Evolutionary conservation across 2,329 filamentous ascomycete genomes (phyloP).

Genomic region (Cadophora sp.): DNA sequence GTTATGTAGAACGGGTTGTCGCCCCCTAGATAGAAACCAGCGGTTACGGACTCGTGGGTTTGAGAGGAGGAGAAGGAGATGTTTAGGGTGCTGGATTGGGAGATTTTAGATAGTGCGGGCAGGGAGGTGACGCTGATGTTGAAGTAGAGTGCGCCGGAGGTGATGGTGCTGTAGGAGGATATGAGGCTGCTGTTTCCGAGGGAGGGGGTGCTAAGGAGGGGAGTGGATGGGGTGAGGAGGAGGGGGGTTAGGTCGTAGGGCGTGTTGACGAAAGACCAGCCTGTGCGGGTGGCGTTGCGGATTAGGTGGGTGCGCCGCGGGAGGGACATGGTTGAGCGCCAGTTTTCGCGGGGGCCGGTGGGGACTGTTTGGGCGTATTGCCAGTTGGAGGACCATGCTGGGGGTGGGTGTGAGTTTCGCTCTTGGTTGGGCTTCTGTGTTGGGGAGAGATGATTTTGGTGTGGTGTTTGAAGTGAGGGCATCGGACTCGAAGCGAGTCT

Average conservation of each 20-base stretch:
- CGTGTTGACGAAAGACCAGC: conserved; percentile 57
- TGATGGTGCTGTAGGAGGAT: conserved; percentile 57
- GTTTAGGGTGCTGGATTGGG: conserved; percentile 49
- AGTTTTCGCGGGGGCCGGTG: conserved; percentile 58
- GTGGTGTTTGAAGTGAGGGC: no score
- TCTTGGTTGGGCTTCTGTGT: background rate
- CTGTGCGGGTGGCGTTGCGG: conserved; percentile 54
- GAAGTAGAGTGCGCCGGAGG: conserved; percentile 60
- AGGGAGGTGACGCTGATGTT: conserved; percentile 56
- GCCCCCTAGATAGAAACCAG: conserved; percentile 57
- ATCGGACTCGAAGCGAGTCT: no score
- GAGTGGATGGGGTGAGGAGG: conserved; percentile 46
- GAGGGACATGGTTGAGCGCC: conserved; percentile 58
- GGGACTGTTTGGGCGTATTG: conserved; percentile 62
- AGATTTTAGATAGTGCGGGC: background rate
- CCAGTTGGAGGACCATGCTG: conserved; percentile 67
- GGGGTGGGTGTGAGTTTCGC: conserved; percentile 37
- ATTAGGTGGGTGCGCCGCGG: conserved; percentile 61
- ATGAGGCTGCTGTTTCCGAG: conserved; percentile 56
- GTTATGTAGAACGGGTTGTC: conserved; percentile 59
- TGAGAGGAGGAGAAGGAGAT: conserved; percentile 59
- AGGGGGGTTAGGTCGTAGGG: conserved; percentile 58
- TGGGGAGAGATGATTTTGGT: background rate
- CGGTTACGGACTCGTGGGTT: conserved; percentile 56
- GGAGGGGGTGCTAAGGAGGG: conserved; percentile 52